Base-by-base conservation (phyloP, 2,329 filamentous ascomycete genomes). In the Coleophoma crateriformis region DNA sequence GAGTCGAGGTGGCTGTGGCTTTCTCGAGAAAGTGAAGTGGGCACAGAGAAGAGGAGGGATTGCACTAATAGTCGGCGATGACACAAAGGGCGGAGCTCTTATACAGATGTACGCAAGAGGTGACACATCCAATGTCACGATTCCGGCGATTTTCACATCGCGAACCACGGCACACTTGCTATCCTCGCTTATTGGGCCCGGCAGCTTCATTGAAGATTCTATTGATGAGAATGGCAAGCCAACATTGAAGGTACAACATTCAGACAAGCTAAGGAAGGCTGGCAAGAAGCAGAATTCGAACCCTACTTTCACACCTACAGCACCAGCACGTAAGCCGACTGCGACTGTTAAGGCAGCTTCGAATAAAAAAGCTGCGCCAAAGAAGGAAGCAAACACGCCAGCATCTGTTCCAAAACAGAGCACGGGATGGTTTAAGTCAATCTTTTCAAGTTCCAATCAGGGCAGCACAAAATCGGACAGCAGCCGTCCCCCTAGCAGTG, bases 91-190 rank as follows among this genome's bases (percentile, higher is more conserved):
- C 41, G 91, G 90, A 4, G 87, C 87, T 34, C 72, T 99, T 53
- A 88, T 97, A 46, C 94, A 95, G 60, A 99, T 99, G 94, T 97
- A 96, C 67, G 94, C 94, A n/a, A 84, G 88, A 61, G 94, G 92
- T 35, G 91, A 97, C 64, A 96, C 92, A 3, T 95, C 91, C 33
- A 96, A 96, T 62, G 81, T 97, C 57, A 90, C 90, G 1, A 96
- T 99, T 48, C 91, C 94, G 1, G 89, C 94, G 0, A 77, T 97
- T 10, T 99, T 99, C 68, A 97, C 94, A 0, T 95, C 92, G 0
- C 84, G 94, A 59, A 97, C 90, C 1, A 97, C 92, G 0, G 94
- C 94, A 1, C 92, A 96, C 66, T 76, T 99, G 13, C 77, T 99
- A 14, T 95, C 91, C 1, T 90, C 91, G 7, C 76, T 97, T 53